phyloP scores from a whole-genome alignment of 2,329 filamentous ascomycete species.

The Blastomyces parvus region DNA sequence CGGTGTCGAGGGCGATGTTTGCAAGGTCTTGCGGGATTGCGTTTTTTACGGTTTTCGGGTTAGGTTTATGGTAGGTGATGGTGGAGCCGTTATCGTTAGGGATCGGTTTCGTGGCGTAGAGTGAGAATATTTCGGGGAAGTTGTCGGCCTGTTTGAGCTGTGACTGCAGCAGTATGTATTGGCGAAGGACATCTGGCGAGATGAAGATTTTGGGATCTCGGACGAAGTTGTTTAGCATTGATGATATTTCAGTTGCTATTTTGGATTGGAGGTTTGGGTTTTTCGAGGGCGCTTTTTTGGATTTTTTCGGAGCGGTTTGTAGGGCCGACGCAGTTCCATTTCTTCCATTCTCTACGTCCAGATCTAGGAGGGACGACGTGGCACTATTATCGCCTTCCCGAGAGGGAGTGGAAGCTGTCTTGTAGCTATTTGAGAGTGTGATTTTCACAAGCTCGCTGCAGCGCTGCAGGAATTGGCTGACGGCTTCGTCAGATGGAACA shows the following conservation, averaged over 20 bases:
- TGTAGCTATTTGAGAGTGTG: constrained; percentile 23
- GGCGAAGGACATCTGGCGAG: constrained; percentile 58
- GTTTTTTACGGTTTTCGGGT: constrained; percentile 58
- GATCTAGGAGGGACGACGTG: constrained; percentile 33
- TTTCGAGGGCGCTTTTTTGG: constrained; percentile 19
- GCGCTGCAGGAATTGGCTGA: constrained; percentile 28
- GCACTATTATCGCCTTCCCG: constrained; percentile 26
- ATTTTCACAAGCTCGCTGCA: constrained; percentile 28
- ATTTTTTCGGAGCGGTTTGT: constrained; percentile 24
- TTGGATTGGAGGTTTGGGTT: constrained; percentile 26
- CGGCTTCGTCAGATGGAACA: constrained; percentile 28
- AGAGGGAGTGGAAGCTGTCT: constrained; percentile 13
- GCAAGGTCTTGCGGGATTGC: constrained; percentile 65
- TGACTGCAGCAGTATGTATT: constrained; percentile 69
- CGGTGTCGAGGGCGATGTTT: constrained; percentile 63
- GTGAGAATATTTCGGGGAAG: constrained; percentile 66
- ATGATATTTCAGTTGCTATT: constrained; percentile 40
- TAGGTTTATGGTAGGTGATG: constrained; percentile 52
- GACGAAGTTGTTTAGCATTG: constrained; percentile 58
- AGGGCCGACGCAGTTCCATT: neutral
- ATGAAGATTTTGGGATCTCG: constrained; percentile 71
- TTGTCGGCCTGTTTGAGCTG: constrained; percentile 63
- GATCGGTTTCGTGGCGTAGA: constrained; percentile 75
- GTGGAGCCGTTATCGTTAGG: constrained; percentile 53
- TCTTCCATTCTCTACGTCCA: constrained; percentile 20